phyloP scores from a whole-genome alignment of 2,329 filamentous ascomycete species.

The Thermomyces lanuginosus region DNA sequence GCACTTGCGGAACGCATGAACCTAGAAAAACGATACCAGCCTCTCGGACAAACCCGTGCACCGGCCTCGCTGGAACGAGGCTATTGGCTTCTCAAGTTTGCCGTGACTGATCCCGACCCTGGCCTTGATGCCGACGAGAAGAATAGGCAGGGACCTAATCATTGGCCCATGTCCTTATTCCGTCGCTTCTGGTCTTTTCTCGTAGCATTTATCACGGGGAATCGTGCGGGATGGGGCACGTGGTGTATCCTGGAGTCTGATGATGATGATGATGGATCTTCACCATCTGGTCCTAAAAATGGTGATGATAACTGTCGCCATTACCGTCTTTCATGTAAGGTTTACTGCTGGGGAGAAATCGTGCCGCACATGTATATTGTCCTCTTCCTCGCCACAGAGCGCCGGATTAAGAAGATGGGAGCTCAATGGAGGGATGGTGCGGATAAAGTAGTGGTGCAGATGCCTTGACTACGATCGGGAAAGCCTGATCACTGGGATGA shows the following conservation, averaged over 20 bases:
- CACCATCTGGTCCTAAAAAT: background rate
- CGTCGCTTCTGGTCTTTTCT: slow-evolving; percentile 28
- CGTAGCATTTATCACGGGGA: slow-evolving; percentile 20
- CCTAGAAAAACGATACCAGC: slow-evolving; percentile 38
- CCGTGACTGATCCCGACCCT: slow-evolving; percentile 41
- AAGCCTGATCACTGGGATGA: no score
- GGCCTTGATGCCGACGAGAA: background rate
- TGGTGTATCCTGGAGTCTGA: slow-evolving; percentile 22
- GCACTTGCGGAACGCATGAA: slow-evolving; percentile 39
- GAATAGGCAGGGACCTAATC: background rate
- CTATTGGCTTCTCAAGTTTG: slow-evolving; percentile 53
- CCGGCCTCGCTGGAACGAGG: slow-evolving; percentile 53
- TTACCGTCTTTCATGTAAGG: no score
- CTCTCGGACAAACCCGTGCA: slow-evolving; percentile 32
- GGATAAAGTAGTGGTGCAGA: slow-evolving; percentile 39
- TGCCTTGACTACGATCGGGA: no score
- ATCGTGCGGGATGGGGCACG: slow-evolving; percentile 31
- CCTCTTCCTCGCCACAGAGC: slow-evolving; percentile 54
- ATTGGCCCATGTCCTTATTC: slow-evolving; percentile 21
- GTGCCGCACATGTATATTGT: slow-evolving; percentile 58
- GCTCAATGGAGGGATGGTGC: slow-evolving; percentile 51
- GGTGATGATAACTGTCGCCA: no score
- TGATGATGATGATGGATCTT: background rate
- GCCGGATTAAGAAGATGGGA: slow-evolving; percentile 41
- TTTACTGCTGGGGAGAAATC: slow-evolving; percentile 67